Base-by-base conservation (phyloP, 1,284 basidiomycete species). In the Ganoderma resinaceum region DNA sequence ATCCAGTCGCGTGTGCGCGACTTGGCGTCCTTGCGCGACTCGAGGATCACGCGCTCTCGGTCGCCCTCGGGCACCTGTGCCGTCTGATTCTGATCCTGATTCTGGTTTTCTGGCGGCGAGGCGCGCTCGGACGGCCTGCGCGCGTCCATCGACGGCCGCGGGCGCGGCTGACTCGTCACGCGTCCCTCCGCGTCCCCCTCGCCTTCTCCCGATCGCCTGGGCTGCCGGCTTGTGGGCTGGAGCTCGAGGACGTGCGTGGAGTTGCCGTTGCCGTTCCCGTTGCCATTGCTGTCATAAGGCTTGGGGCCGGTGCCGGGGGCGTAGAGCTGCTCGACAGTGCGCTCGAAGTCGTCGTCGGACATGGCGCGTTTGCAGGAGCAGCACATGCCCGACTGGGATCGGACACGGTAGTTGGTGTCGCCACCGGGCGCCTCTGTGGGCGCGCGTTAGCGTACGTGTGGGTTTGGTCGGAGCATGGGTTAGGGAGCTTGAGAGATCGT, bases 251-350 rank as follows among this genome's bases (percentile, higher is more conserved):
- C 63, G 67, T 72, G 69, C 23, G 65, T 43, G 12, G 26, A 46
- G 40, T 42, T 42, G 40, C 40, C 46, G 55, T 35, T 60, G n/a
- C 35, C 59, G 46, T 35, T 60, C 2, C 35, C 58, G 46, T 35
- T 57, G n/a, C 35, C 49, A 63, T 31, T 20, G 65, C 14, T 59
- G 61, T 53, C 43, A 63, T 43, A 60, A 9, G 42, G 31, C n/a
- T 60, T 35, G 53, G 62, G 23, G 42, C 38, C 55, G 29, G 65
- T 61, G 69, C 37, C 42, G 60, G 61, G 61, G 2, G 66, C 43
- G 69, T 72, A 72, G 66, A 72, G 65, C 63, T 72, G 61, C 60
- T 72, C 69, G 67, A 72, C 71, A 49, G 69, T 69, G 63, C 67
- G 69, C 63, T 72, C 71, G 49, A 72, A 72, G 33, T 70, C 71